Evolutionary conservation across 2,329 filamentous ascomycete species (phyloP), one percentile per base, ranked within the genome.

Genomic region (Aspergillus novofumigatus): DNA sequence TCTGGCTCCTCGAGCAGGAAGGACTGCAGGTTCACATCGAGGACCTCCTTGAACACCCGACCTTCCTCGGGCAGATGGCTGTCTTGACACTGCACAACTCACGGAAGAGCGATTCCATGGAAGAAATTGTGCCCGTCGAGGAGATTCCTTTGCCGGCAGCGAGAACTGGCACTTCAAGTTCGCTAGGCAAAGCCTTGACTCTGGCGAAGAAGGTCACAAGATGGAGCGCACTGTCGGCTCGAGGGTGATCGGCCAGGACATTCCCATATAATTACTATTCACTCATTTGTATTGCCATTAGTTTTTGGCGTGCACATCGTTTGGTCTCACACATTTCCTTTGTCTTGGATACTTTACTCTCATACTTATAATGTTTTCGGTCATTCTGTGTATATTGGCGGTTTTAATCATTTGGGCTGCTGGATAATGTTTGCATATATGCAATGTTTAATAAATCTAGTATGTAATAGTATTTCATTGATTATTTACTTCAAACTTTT

Each of bases 1-100:
- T 69, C n/a, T 76, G 74, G 68, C 65, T 77, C 1, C 65, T 77
- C 3, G 71, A 76, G 48, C 70, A 75, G 59, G 72, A 77, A 57
- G 73, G 72, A 6, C 68, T 75, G 50, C 69, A 70, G 49, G 68
- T 77, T 3, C 67, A 67, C 3, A 62, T 77, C 0, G 75, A 77
- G 48, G 73, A 76, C 53, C 65, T 77, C 14, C 71, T 77, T 11
- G 70, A 73, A 28, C 70, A 75, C 14, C 71, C 75, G 0, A 75
- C 74, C 2, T 74, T 77, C 69, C 62, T 76, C 9, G 74, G 72
- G 1, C 74, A 76, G 54, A 72, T 77, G 68, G 72, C 69, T 10
- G 70, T 73, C 32, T 56, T 75, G 51, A 66, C 67, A 1, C 50
- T 68, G 55, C 62, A 69, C 49, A 69, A 68, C 28, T 51, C 63